phyloP scores from a whole-genome alignment of 169 alveolate species.

The Eimeria tenella region DNA sequence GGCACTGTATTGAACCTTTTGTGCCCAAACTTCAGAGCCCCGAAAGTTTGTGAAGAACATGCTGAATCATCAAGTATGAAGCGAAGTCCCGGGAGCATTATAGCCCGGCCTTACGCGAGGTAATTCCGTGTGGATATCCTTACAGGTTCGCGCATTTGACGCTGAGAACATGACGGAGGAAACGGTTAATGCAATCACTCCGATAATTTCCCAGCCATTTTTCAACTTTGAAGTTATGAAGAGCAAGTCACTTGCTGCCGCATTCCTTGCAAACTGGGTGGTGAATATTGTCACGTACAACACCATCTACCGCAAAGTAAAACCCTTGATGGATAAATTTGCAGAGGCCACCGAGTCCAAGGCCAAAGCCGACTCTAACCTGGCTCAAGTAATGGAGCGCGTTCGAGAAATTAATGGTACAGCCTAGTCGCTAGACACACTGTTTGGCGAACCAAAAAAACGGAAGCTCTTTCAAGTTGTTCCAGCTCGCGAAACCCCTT shows the following conservation, averaged over 20 bases:
- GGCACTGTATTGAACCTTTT: not conserved
- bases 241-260: constrained; percentile 95
- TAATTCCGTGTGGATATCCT: not conserved
- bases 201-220: constrained; percentile 92
- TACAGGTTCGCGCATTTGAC: constrained; percentile 87
- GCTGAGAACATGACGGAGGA: constrained; percentile 95
- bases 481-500: too few relatives aligned
- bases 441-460: too few relatives aligned
- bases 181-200: constrained; percentile 91
- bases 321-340: constrained; percentile 94
- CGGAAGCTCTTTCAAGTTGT: too few relatives aligned
- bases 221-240: constrained; percentile 95
- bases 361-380: constrained; percentile 93
- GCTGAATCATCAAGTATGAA: not conserved
- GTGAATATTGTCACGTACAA: constrained; percentile 95
- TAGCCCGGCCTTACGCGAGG: not conserved
- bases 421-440: constrained; percentile 25
- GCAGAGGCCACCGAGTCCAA: constrained; percentile 94
- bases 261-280: constrained; percentile 96
- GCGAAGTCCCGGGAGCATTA: not conserved
- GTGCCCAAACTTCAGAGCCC: not conserved
- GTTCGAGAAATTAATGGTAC: constrained; percentile 91
- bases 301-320: constrained; percentile 95
- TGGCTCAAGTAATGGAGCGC: constrained; percentile 92
- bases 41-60: not conserved